Evolutionary conservation across 2,329 filamentous ascomycete genomes (phyloP).

Genomic region (Colletotrichum sp.): DNA sequence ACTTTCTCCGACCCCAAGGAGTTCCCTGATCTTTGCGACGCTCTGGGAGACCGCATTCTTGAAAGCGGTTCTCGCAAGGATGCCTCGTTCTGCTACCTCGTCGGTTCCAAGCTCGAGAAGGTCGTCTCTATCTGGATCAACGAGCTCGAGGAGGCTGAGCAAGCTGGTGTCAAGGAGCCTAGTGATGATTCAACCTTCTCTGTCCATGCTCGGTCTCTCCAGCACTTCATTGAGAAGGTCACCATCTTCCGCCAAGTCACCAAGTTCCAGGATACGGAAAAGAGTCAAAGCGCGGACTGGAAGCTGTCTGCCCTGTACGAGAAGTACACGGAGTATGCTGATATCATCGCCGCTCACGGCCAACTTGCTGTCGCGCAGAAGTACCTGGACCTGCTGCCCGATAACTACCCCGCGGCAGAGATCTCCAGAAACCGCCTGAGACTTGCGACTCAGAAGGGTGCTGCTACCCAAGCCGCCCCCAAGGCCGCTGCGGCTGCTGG

Average conservation of each 20-base stretch:
- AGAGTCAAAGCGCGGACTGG: constrained; percentile 77
- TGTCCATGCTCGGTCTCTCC: constrained; percentile 85
- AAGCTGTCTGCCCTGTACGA: constrained; percentile 88
- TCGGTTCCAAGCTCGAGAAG: constrained; percentile 96
- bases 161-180: constrained; percentile 72
- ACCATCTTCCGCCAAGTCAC: constrained; percentile 95
- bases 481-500: constrained; percentile 37
- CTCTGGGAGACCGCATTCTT: constrained; percentile 87
- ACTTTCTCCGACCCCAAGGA: constrained; percentile 92
- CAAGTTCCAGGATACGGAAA: constrained; percentile 85
- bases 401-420: constrained; percentile 84
- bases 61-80: constrained; percentile 83
- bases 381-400: constrained; percentile 87
- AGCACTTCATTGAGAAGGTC: constrained; percentile 97
- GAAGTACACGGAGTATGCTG: constrained; percentile 96
- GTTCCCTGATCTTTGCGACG: constrained; percentile 94
- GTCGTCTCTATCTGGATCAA: constrained; percentile 93
- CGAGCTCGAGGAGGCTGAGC: constrained; percentile 85
- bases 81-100: constrained; percentile 95
- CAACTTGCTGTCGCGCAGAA: constrained; percentile 86
- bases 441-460: constrained; percentile 74
- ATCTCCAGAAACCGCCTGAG: constrained; percentile 84
- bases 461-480: constrained; percentile 27
- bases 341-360: constrained; percentile 90
- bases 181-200: constrained; percentile 85